Evolutionary conservation across 352 stramenopile species (phyloP).

Genomic region (Pythium aquatile): DNA sequence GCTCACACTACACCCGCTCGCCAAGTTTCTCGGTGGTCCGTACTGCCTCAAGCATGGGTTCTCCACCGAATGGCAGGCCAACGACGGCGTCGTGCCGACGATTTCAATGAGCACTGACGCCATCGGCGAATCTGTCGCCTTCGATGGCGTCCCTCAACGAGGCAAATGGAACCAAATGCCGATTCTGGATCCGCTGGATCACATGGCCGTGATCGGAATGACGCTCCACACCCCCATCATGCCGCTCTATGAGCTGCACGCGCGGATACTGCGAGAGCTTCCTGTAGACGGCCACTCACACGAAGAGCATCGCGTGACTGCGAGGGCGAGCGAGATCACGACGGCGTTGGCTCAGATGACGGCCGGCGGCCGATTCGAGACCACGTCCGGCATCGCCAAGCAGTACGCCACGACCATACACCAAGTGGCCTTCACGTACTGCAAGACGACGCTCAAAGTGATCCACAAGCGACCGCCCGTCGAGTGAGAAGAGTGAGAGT

Average conservation of each 20-base stretch:
- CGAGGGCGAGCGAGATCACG: neutral
- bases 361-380: constrained; percentile 5
- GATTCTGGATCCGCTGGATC: constrained; percentile 40
- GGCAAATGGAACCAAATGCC: constrained; percentile 57
- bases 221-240: constrained; percentile 35
- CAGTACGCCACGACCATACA: constrained; percentile 22
- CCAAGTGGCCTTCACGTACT: constrained; percentile 17
- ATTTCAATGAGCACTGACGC: constrained; percentile 48
- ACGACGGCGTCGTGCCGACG: constrained; percentile 51
- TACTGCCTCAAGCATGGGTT: constrained; percentile 37
- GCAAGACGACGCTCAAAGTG: constrained; percentile 16
- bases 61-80: constrained; percentile 41
- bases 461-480: neutral
- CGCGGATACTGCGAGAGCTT: constrained; percentile 9
- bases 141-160: constrained; percentile 31
- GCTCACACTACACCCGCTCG: constrained; percentile 39
- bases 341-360: neutral
- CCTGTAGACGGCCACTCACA: neutral
- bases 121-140: constrained; percentile 35
- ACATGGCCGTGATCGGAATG: constrained; percentile 44
- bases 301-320: neutral
- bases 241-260: constrained; percentile 19
- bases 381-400: constrained; percentile 5
- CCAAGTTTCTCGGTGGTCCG: constrained; percentile 41
- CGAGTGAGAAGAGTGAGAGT: too few species aligned